These are phyloP conservation scores for Paratinospora sagittata DNA, from an alignment of 164 flowering plant species.

Conservation along the genomic window DNA sequence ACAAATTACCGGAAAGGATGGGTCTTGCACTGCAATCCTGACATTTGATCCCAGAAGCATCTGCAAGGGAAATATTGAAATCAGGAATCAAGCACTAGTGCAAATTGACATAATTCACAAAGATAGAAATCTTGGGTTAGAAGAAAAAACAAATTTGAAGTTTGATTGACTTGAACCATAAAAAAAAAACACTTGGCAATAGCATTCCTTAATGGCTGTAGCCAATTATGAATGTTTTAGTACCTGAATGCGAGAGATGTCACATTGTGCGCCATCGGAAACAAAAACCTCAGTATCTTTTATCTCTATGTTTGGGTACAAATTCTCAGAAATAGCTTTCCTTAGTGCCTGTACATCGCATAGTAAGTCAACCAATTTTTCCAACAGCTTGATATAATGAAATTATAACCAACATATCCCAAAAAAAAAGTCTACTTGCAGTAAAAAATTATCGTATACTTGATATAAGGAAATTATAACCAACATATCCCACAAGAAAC, in stretches of 20 bases:
- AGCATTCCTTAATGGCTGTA: background rate
- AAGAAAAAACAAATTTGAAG: too few relatives aligned
- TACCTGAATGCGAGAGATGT: conserved; percentile 88
- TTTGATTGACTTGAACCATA: background rate
- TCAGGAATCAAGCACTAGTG: background rate
- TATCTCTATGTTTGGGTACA: conserved; percentile 39
- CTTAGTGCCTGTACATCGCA: conserved; percentile 46
- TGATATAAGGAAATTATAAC: too few relatives aligned
- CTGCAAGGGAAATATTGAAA: conserved; percentile 27
- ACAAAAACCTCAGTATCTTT: conserved; percentile 64
- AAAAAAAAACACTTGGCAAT: too few relatives aligned
- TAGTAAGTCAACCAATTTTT: background rate
- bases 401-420: background rate
- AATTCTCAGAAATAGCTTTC: conserved; percentile 47
- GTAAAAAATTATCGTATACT: too few relatives aligned
- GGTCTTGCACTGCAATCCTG: conserved; percentile 83
- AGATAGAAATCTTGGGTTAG: background rate
- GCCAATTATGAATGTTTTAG: background rate
- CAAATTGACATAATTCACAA: background rate
- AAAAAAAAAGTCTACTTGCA: background rate
- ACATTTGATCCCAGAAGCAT: conserved; percentile 69
- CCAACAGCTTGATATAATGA: background rate
- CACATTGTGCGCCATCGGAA: conserved; percentile 92
- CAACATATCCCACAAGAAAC: too few relatives aligned
- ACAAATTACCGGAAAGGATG: conserved; percentile 67